Evolutionary conservation across 2,329 filamentous ascomycete species (phyloP).

Genomic region (Colletotrichum sp.): DNA sequence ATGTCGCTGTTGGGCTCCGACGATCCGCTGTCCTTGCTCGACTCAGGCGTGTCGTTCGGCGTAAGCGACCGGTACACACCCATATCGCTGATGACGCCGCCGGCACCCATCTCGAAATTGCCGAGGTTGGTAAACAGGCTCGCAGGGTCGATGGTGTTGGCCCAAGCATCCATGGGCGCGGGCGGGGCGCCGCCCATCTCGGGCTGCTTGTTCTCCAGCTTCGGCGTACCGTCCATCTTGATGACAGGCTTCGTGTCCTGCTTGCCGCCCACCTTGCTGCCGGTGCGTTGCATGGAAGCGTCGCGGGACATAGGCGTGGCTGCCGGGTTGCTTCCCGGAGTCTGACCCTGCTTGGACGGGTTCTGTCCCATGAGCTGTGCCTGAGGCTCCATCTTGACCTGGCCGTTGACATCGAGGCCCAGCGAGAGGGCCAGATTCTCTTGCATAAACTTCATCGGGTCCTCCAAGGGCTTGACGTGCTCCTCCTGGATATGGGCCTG

Average conservation of each 20-base stretch:
- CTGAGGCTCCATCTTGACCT: slow-evolving; percentile 38
- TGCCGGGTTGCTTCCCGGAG: slow-evolving; percentile 43
- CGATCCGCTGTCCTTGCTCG: slow-evolving; percentile 62
- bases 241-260: slow-evolving; percentile 35
- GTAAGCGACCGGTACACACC: slow-evolving; percentile 59
- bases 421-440: slow-evolving; percentile 55
- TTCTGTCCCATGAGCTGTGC: slow-evolving; percentile 44
- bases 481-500: slow-evolving; percentile 62
- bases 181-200: slow-evolving; percentile 29
- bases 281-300: slow-evolving; percentile 55
- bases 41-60: slow-evolving; percentile 69
- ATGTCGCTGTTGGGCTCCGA: slow-evolving; percentile 69
- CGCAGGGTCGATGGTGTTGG: slow-evolving; percentile 41
- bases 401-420: slow-evolving; percentile 58
- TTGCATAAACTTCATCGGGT: slow-evolving; percentile 58
- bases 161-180: slow-evolving; percentile 36
- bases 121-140: slow-evolving; percentile 49
- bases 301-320: slow-evolving; percentile 57
- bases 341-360: slow-evolving; percentile 53
- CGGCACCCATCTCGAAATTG: slow-evolving; percentile 43
- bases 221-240: slow-evolving; percentile 30
- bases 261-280: slow-evolving; percentile 48
- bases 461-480: slow-evolving; percentile 59
- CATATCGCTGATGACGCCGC: slow-evolving; percentile 58
- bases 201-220: slow-evolving; percentile 29